These are phyloP conservation scores for Nitzschia sp. DNA, from an alignment of 108 stramenopile species.

Conservation along the genomic window DNA sequence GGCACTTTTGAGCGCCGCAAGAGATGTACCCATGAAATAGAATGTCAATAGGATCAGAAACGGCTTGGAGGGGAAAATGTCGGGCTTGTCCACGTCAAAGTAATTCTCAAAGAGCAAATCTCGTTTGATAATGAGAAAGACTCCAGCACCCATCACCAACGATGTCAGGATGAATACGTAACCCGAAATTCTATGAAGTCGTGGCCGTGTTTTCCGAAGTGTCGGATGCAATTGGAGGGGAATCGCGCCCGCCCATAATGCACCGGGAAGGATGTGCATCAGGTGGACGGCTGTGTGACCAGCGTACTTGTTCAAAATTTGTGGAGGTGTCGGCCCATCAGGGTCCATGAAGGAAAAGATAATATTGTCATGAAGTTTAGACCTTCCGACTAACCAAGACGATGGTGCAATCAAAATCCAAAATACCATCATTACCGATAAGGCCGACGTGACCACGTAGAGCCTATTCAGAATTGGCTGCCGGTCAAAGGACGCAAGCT, in stretches of 20 bases:
- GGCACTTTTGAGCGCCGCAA: constrained; percentile 7
- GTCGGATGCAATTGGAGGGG: constrained; percentile 30
- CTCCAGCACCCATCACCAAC: constrained; percentile 8
- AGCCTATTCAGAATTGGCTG: neutral
- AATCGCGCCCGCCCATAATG: constrained; percentile 18
- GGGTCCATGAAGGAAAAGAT: neutral
- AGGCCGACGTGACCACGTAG: neutral
- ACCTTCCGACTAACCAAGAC: constrained; percentile 12
- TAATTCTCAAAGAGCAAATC: constrained; percentile 5
- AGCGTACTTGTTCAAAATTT: constrained; percentile 13
- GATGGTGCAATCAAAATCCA: constrained; percentile 25
- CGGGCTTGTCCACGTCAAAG: constrained; percentile 1
- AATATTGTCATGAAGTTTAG: neutral
- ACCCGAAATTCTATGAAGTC: constrained; percentile 6
- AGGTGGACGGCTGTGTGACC: constrained; percentile 25
- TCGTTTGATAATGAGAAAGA: constrained; percentile 10
- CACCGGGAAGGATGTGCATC: constrained; percentile 21
- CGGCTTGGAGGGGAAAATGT: neutral
- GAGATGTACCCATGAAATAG: neutral
- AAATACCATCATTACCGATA: constrained; percentile 19
- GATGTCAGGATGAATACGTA: constrained; percentile 21
- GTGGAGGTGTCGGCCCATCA: neutral
- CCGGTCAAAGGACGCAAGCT: no score
- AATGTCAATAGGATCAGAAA: neutral
- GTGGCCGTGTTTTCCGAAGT: constrained; percentile 13